A percentile compares a stretch with the other conserved stretches of the same genome.
Conservation (phyloP, 2,329 filamentous ascomycete species). For the Berkeleyomyces basicola region DNA sequence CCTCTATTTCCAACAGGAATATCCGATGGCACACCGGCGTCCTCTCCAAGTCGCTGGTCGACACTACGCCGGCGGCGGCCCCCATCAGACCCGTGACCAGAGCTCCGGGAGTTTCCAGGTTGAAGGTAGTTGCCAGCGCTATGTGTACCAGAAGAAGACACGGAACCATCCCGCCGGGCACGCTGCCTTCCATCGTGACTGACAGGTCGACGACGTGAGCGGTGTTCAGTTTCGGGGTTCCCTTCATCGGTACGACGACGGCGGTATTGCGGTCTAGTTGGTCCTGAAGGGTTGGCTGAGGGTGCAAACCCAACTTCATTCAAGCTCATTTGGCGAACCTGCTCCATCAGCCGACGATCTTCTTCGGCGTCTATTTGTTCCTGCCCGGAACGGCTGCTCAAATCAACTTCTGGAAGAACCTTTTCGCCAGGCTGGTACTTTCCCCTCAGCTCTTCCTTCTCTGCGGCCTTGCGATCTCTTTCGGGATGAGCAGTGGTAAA, state of each 20-base stretch:
- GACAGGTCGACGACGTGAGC: conserved; percentile 15
- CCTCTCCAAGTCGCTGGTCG: neutral
- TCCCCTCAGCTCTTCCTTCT: conserved; percentile 58
- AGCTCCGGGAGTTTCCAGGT: conserved; percentile 20
- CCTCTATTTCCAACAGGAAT: neutral
- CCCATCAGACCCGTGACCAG: neutral
- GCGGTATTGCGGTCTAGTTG: conserved; percentile 2
- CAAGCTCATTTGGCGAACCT: conserved; percentile 58
- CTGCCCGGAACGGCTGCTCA: conserved; percentile 30
- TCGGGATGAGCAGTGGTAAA: conserved; percentile 65
- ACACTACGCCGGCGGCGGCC: conserved; percentile 4
- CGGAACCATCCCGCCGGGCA: neutral
- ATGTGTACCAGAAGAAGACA: conserved; percentile 4
- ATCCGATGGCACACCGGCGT: neutral
- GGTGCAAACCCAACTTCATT: conserved; percentile 41
- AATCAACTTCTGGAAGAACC: conserved; percentile 48
- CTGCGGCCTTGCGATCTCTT: conserved; percentile 49
- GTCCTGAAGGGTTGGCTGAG: conserved; percentile 15
- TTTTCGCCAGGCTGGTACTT: conserved; percentile 71
- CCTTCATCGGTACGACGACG: conserved; percentile 8
- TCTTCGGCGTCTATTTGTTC: conserved; percentile 43
- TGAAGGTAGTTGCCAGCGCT: conserved; percentile 23
- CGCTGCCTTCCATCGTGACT: conserved; percentile 17
- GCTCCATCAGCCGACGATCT: conserved; percentile 52
- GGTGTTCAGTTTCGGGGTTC: conserved; percentile 12